Conservation (phyloP, 176 grass and related monocot species). For the Oropetium thomaeum region DNA sequence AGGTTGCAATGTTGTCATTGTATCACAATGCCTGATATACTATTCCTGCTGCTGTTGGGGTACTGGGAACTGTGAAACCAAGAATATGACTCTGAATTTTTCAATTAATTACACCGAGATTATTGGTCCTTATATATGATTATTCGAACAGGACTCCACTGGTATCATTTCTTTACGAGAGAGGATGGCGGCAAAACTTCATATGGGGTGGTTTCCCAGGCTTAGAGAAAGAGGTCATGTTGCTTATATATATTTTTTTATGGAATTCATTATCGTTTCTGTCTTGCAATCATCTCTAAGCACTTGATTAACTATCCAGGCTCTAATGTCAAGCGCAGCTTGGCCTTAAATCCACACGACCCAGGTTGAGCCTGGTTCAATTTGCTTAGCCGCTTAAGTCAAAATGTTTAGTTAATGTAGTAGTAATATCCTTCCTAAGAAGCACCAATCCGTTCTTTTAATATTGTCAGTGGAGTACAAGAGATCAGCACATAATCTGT, state of each 20-base stretch:
- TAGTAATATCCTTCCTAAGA: no score
- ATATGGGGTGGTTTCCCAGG: conserved; percentile 91
- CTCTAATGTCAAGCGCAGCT: neutral
- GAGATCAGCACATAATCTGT: no score
- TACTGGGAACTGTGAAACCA: neutral
- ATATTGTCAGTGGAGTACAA: no score
- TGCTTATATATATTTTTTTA: conserved; percentile 20
- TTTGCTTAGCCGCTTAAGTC: neutral
- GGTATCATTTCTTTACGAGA: conserved; percentile 91
- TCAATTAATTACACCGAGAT: neutral
- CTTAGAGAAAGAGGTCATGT: conserved; percentile 70
- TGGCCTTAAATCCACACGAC: neutral
- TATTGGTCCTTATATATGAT: conserved; percentile 19
- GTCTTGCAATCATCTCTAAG: neutral
- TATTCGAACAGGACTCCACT: conserved; percentile 60
- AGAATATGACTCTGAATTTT: neutral
- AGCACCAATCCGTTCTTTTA: no score
- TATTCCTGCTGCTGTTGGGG: neutral
- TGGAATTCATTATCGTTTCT: neutral
- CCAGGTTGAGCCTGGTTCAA: neutral
- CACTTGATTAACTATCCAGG: no score
- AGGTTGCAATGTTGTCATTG: neutral
- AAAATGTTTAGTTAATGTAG: neutral
- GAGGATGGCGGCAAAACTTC: conserved; percentile 96
- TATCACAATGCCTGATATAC: neutral